Percentiles rank a stretch among this genome's conserved stretches.
phyloP scores from a whole-genome alignment of 202 grass and related monocot species.

The Schoenoplectus triqueter region DNA sequence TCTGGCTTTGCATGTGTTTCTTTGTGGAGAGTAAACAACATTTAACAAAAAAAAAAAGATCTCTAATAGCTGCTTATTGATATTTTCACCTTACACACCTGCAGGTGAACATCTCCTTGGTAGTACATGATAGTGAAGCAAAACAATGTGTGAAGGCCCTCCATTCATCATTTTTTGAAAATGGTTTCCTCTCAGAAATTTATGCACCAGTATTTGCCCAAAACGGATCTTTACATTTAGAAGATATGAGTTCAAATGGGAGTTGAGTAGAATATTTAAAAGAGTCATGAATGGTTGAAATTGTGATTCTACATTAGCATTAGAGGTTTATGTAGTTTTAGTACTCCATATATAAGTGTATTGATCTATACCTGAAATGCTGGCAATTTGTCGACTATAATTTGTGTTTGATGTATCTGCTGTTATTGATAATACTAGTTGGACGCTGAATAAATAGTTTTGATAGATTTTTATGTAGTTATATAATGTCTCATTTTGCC shows the following conservation, averaged over 20 bases:
- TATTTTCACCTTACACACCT: not conserved
- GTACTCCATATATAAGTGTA: not conserved
- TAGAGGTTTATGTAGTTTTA: not conserved
- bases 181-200: conserved; percentile 71
- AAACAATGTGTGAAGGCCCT: conserved; percentile 81
- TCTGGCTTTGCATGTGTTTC: not conserved
- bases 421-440: not conserved
- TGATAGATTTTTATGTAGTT: not conserved
- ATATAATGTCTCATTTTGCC: not conserved
- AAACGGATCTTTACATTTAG: conserved; percentile 41
- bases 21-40: not conserved
- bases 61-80: conserved; percentile 13
- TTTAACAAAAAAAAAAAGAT: not conserved
- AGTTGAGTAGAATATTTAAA: not conserved
- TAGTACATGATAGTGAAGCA: conserved; percentile 79
- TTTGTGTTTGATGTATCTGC: not conserved
- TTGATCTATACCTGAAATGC: not conserved
- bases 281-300: not conserved
- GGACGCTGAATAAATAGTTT: not conserved
- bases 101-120: conserved; percentile 94
- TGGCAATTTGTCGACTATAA: conserved; percentile 1
- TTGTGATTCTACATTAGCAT: conserved; percentile 4
- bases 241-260: not conserved
- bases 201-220: conserved; percentile 43
- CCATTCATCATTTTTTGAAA: conserved; percentile 88